Percentiles rank a stretch among this genome's conserved stretches.
Evolutionary conservation across 345 rosid genomes (phyloP).

Genomic region (Sonneratia alba): DNA sequence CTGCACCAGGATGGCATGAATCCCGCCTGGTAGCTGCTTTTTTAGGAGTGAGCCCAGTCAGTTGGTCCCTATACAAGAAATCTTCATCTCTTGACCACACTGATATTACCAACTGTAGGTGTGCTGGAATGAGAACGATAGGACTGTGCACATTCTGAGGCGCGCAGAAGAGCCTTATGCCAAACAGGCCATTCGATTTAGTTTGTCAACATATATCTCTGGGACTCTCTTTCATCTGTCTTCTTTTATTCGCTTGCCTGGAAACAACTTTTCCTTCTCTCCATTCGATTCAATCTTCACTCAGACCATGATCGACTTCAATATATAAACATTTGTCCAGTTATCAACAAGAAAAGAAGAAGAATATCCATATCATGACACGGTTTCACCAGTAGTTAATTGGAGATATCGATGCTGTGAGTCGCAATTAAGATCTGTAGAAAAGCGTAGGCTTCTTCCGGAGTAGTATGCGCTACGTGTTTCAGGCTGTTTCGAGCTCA

Average conservation of each 20-base stretch:
- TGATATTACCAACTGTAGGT: no score
- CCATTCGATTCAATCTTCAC: neutral
- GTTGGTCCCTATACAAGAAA: no score
- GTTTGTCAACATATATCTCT: conserved; percentile 2
- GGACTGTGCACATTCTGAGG: neutral
- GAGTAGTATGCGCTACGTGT: neutral
- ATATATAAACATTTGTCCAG: no score
- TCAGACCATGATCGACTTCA: neutral
- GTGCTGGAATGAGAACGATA: no score
- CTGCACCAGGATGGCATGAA: no score
- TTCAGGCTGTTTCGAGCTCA: neutral
- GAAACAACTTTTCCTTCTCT: neutral
- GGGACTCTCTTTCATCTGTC: neutral
- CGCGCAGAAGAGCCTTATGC: neutral
- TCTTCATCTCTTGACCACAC: no score
- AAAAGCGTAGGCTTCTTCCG: no score
- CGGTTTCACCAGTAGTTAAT: no score
- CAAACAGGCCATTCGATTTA: neutral
- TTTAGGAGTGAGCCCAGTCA: no score
- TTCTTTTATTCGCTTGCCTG: neutral
- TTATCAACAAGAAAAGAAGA: no score
- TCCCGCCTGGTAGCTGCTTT: no score
- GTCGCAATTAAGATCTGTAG: neutral
- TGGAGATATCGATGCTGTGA: neutral
- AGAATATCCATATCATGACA: no score